Base-by-base conservation (phyloP, 305 asterid genomes). In the Ajuga reptans region DNA sequence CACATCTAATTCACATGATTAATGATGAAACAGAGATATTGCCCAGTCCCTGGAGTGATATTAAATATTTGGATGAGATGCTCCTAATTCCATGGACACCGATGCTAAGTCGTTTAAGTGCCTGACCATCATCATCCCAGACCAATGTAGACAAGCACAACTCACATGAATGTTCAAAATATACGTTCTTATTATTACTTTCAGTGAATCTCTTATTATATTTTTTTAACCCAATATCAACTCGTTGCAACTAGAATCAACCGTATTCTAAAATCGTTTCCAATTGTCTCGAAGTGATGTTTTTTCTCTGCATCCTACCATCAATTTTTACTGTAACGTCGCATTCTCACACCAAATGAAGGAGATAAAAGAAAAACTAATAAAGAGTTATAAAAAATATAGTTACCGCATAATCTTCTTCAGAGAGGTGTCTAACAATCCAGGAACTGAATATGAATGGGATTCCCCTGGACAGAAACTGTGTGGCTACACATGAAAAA, bases 361-460 rank as follows among this genome's bases (percentile, higher is more conserved):
- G 0, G 2, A 36, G 9, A 27, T 5, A n/a, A 21, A 17, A 24
- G 9, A 7, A 18, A 60, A 11, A 66, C 6, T 11, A 41, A 31
- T 15, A 33, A 24, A 0, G 1, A 51, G 18, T 0, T 33, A 17
- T 67, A 12, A 53, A 63, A 63, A 6, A 42, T 39, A 71, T 49
- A 68, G 39, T 73, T 83, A 91, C 96, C 78, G 91, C 96, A 72
- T 86, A 91, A 42, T 91, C 98, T 68, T 84, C 86, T 78, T 78
- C 91, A 1, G 85, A 74, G 58, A 90, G 86, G 78, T 85, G 96
- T 36, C 97, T 81, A 60, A 92, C 90, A 49, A 90, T 86, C 98
- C 97, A 90, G 15, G 93, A 84, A 74, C 87, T 92, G 89, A 91
- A 87, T 56, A 91, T 70, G 83, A 89, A 89, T 0, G 96, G 98